Base-by-base conservation (phyloP, 495 filamentous ascomycete genomes). In the Talaromyces proteolyticus region DNA sequence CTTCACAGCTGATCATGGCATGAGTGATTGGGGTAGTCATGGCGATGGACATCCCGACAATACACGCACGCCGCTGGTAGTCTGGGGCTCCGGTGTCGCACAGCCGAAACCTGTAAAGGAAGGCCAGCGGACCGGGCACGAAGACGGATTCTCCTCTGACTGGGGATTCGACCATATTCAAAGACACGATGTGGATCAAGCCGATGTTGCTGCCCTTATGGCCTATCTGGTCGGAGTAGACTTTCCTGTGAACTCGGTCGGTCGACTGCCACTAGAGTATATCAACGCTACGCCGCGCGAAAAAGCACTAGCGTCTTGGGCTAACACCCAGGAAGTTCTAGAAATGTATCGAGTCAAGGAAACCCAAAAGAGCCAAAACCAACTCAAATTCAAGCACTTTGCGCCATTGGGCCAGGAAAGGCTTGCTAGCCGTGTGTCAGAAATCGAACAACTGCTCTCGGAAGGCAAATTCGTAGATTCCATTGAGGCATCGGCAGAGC, bases 321-420 rank as follows among this genome's bases (percentile, higher is more conserved):
- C 88, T 6, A 99, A 99, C 57, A 86, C 91, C 1, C 82, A 79
- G 53, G 83, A 82, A n/a, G 89, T 99, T 40, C 66, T 97, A 17
- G 94, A 99, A 59, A 96, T 96, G 86, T 99, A 99, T 63, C 82
- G 77, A 11, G 88, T 99, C 48, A 99, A 99, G 65, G 93, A 99
- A 62, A 81, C 84, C 52, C 78, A 86, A 57, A 97, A 97, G 63
- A 82, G 81, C 57, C 67, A 75, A 3, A 84, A 79, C 0, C 80
- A 90, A 59, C 59, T 99, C 29, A 76, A 82, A 48, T 99, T 91
- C 62, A 78, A 70, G 38, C 88, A 91, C 2, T 97, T 81, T 59
- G 60, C 69, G 22, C 69, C 73, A 29, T 67, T 86, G 17, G 83
- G 81, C 24, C 79, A 82, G 34, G 73, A 75, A 12, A 74, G 77